A percentile compares a stretch with the other conserved stretches of the same genome.
phyloP scores from a whole-genome alignment of 208 protist genomes.

The Trypanosoma boissoni region DNA sequence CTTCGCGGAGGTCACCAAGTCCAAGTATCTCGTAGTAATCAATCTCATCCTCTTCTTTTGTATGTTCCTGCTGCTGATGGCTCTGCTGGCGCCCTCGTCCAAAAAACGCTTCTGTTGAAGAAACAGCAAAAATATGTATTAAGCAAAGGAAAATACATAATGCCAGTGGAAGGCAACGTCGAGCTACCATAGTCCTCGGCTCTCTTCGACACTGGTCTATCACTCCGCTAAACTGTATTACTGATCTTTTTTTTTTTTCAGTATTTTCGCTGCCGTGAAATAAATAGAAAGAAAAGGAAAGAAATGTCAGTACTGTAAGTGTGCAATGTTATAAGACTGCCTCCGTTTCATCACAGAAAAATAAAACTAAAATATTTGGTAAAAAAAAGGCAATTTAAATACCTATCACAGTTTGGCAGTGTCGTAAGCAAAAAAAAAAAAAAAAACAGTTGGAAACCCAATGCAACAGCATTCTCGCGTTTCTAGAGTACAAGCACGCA shows the following conservation, averaged over 20 bases:
- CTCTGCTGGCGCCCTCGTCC: conserved; percentile 4
- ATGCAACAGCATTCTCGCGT: too few species aligned
- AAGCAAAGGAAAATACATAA: background rate
- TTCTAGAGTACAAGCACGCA: too few species aligned
- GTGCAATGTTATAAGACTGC: too few species aligned
- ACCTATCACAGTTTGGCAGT: too few species aligned
- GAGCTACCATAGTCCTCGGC: background rate
- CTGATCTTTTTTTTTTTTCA: conserved; percentile 1
- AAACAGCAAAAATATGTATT: conserved; percentile 2
- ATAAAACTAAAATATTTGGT: too few species aligned
- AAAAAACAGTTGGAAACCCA: too few species aligned
- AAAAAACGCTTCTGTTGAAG: background rate
- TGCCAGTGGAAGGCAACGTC: background rate
- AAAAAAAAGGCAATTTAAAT: too few species aligned
- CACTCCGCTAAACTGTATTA: conserved; percentile 6
- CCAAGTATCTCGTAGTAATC: conserved; percentile 81
- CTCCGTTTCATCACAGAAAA: too few species aligned
- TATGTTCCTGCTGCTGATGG: too few species aligned
- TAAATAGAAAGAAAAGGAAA: background rate
- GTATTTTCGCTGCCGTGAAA: background rate
- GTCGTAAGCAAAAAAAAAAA: too few species aligned
- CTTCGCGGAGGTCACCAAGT: conserved; percentile 47
- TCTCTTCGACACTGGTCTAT: background rate
- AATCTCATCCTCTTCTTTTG: conserved; percentile 34
- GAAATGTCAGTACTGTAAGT: background rate